Percentiles rank a stretch among this genome's conserved stretches.
Evolutionary conservation across 2,329 filamentous ascomycete genomes (phyloP).

Genomic region (Ceratocystis destructans): DNA sequence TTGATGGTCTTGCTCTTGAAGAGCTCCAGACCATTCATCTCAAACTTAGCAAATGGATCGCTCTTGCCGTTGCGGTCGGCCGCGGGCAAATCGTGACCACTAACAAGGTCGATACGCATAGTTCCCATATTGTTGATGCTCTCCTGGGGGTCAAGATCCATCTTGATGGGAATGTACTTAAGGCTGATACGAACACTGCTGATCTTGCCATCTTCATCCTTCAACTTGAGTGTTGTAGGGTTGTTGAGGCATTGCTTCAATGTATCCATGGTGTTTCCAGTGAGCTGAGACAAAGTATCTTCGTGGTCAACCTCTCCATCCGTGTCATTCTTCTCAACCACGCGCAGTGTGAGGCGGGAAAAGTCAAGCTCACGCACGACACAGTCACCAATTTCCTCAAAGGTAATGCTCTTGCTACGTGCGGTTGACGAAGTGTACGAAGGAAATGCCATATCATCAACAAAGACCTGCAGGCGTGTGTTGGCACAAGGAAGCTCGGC

Average conservation of each 20-base stretch:
- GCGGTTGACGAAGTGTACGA: conserved; percentile 73
- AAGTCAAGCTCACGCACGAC: conserved; percentile 97
- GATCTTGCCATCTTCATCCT: conserved; percentile 58
- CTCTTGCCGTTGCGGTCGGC: conserved; percentile 94
- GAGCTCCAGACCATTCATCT: conserved; percentile 74
- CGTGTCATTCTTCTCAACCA: conserved; percentile 66
- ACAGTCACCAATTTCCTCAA: conserved; percentile 89
- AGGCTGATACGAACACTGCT: conserved; percentile 81
- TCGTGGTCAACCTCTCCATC: conserved; percentile 59
- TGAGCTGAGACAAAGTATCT: conserved; percentile 64
- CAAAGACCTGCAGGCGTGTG: conserved; percentile 70
- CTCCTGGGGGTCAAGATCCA: conserved; percentile 85
- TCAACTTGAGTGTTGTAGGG: conserved; percentile 67
- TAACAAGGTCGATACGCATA: conserved; percentile 82
- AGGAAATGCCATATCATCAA: conserved; percentile 90
- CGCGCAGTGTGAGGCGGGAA: conserved; percentile 76
- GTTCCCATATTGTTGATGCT: conserved; percentile 99
- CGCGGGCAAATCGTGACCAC: conserved; percentile 74
- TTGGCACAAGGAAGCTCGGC: conserved; percentile 66
- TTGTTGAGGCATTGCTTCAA: conserved; percentile 87
- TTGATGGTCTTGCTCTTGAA: conserved; percentile 94
- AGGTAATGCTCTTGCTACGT: conserved; percentile 51
- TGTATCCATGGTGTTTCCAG: conserved; percentile 73
- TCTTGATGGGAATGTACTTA: conserved; percentile 87
- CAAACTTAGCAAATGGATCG: conserved; percentile 92